Evolutionary conservation across 2,329 filamentous ascomycete species (phyloP).

Genomic region (Periconia sp.): DNA sequence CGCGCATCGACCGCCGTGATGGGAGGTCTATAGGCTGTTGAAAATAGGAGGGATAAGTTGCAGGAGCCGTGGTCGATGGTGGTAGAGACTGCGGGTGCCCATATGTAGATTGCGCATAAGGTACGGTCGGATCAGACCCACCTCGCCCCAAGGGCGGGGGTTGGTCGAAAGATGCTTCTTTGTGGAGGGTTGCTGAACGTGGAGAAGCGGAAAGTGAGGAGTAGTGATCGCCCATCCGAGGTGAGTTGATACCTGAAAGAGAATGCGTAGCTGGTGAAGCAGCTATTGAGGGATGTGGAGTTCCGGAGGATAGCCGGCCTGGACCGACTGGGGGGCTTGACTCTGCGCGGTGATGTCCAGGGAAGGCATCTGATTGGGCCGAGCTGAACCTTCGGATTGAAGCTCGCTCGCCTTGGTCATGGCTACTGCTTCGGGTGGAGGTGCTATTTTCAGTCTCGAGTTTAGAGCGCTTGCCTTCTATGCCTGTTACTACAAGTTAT

Average conservation of each 20-base stretch:
- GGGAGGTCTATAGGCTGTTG: conserved; percentile 32
- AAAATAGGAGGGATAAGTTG: conserved; percentile 26
- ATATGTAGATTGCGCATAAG: conserved; percentile 25
- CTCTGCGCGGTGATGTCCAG: conserved; percentile 27
- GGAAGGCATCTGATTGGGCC: conserved; percentile 26
- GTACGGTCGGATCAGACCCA: conserved; percentile 22
- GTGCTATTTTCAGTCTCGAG: conserved; percentile 46
- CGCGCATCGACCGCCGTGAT: conserved; percentile 39
- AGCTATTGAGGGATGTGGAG: conserved; percentile 35
- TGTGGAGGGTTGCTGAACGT: conserved; percentile 31
- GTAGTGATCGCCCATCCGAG: conserved; percentile 39
- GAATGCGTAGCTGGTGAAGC: conserved; percentile 40
- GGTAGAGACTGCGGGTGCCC: conserved; percentile 19
- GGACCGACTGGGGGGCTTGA: conserved; percentile 35
- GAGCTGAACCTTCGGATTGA: conserved; percentile 34
- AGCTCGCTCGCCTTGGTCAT: conserved; percentile 36
- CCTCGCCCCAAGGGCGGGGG: too few species aligned
- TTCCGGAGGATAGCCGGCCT: conserved; percentile 30
- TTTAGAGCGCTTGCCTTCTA: conserved; percentile 53
- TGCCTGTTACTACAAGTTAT: conserved; percentile 23
- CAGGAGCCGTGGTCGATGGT: conserved; percentile 26
- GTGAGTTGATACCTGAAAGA: conserved; percentile 41
- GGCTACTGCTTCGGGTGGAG: conserved; percentile 37
- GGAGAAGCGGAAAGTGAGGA: conserved; percentile 44
- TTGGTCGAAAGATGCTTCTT: conserved; percentile 36